These are phyloP conservation scores for Annona squamosa DNA, from an alignment of 164 flowering plant genomes.

Conservation along the genomic window DNA sequence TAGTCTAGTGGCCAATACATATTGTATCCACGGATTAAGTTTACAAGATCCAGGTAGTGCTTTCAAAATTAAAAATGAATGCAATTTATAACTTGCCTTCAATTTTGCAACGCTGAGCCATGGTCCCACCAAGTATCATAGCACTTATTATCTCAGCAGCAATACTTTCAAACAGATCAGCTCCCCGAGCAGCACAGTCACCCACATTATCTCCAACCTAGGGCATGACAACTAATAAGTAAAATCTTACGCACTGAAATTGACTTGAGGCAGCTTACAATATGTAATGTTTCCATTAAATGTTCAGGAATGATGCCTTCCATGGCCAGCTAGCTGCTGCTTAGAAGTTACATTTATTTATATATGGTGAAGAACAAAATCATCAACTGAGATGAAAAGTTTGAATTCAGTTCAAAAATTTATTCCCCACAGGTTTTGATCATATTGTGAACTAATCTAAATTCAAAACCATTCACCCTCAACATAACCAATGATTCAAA, in stretches of 20 bases:
- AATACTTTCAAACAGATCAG: conserved; percentile 96
- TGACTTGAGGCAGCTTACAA: not conserved
- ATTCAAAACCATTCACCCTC: too few relatives aligned
- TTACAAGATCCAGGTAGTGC: not conserved
- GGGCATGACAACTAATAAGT: conserved; percentile 8
- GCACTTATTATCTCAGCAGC: conserved; percentile 98
- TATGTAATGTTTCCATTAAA: not conserved
- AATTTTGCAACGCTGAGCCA: conserved; percentile 92
- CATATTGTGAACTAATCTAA: too few relatives aligned
- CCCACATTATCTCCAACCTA: conserved; percentile 99
- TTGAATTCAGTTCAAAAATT: too few relatives aligned
- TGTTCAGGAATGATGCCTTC: not conserved
- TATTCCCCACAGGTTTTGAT: too few relatives aligned
- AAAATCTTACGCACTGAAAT: not conserved
- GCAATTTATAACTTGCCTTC: conserved; percentile 41
- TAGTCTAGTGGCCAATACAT: too few relatives aligned
- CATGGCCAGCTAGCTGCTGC: too few relatives aligned
- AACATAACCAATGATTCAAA: too few relatives aligned
- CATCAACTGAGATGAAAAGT: too few relatives aligned
- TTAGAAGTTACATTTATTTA: too few relatives aligned
- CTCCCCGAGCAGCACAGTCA: conserved; percentile 98
- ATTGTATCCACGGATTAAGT: too few relatives aligned
- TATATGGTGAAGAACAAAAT: too few relatives aligned
- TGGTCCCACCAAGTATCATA: conserved; percentile 95
- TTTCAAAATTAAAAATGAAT: not conserved